These are phyloP conservation scores for Kalmusia sp. DNA, from an alignment of 2,329 filamentous ascomycete species.

Conservation along the genomic window DNA sequence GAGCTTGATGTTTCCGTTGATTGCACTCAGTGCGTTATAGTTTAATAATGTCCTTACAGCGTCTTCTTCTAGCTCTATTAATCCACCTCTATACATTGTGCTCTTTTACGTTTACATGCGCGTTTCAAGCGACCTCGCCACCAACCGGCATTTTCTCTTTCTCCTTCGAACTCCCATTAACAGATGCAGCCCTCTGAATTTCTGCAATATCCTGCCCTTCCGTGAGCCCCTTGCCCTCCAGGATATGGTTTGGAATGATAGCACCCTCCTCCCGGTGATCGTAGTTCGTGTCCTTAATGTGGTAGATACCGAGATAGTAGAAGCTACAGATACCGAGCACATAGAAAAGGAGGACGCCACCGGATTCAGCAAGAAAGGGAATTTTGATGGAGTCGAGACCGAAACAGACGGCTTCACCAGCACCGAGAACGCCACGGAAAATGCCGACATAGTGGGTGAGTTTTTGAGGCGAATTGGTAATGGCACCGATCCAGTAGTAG, in stretches of 20 bases:
- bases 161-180: slow-evolving; percentile 1
- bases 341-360: slow-evolving; percentile 38
- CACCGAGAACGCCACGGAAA: slow-evolving; percentile 39
- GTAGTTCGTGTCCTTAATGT: slow-evolving; percentile 41
- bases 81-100: neutral
- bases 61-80: neutral
- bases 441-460: slow-evolving; percentile 40
- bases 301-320: slow-evolving; percentile 35
- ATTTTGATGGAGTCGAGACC: slow-evolving; percentile 40
- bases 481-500: slow-evolving; percentile 41
- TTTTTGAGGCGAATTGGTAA: slow-evolving; percentile 41
- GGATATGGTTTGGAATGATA: slow-evolving; percentile 35
- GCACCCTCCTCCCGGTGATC: slow-evolving; percentile 32
- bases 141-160: neutral
- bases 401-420: slow-evolving; percentile 39
- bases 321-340: slow-evolving; percentile 33
- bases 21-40: neutral
- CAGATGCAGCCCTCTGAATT: slow-evolving; percentile 9
- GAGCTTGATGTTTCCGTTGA: neutral
- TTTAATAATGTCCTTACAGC: neutral
- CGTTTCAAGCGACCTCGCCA: slow-evolving; percentile 3
- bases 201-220: slow-evolving; percentile 20
- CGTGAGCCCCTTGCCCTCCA: slow-evolving; percentile 28
- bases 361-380: slow-evolving; percentile 36
- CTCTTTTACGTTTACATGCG: neutral